phyloP scores from a whole-genome alignment of 1,284 basidiomycete genomes.

The Cutaneotrichosporon mucoides region DNA sequence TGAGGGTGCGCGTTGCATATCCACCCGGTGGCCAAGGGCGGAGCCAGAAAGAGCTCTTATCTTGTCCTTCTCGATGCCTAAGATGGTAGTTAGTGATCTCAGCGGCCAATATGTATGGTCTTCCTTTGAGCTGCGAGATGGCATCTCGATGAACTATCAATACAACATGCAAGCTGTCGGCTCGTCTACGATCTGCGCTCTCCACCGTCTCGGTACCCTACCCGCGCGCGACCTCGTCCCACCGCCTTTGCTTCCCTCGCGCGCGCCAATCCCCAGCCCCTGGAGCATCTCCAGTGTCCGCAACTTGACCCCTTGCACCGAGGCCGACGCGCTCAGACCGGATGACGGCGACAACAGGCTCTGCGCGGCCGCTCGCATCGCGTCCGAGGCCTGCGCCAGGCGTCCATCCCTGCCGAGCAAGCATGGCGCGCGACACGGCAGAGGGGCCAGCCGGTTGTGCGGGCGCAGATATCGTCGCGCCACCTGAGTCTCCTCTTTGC shows the following conservation, averaged over 20 bases:
- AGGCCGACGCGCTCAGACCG: slow-evolving; percentile 33
- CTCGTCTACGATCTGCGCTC: no score
- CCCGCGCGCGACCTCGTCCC: slow-evolving; percentile 22
- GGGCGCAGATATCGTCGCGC: neutral
- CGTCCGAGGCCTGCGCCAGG: slow-evolving; percentile 37
- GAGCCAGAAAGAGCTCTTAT: no score
- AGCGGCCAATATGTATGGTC: no score
- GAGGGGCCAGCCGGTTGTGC: slow-evolving; percentile 9
- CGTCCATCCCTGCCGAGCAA: slow-evolving; percentile 41
- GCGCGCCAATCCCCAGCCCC: slow-evolving; percentile 31
- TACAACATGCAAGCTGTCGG: no score
- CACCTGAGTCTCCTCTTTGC: neutral
- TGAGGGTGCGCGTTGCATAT: no score
- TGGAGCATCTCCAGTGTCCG: slow-evolving; percentile 4
- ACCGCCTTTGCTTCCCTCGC: slow-evolving; percentile 31
- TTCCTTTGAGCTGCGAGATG: no score
- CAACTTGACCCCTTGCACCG: slow-evolving; percentile 23
- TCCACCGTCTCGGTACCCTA: no score
- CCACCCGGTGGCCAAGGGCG: no score
- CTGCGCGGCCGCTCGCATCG: slow-evolving; percentile 27
- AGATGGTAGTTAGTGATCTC: no score
- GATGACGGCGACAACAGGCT: slow-evolving; percentile 28
- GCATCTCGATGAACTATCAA: no score
- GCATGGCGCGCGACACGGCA: slow-evolving; percentile 23
- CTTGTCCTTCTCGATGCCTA: no score